These are phyloP conservation scores for Neurospora sp. DNA, from an alignment of 495 filamentous ascomycete species.

Conservation along the genomic window DNA sequence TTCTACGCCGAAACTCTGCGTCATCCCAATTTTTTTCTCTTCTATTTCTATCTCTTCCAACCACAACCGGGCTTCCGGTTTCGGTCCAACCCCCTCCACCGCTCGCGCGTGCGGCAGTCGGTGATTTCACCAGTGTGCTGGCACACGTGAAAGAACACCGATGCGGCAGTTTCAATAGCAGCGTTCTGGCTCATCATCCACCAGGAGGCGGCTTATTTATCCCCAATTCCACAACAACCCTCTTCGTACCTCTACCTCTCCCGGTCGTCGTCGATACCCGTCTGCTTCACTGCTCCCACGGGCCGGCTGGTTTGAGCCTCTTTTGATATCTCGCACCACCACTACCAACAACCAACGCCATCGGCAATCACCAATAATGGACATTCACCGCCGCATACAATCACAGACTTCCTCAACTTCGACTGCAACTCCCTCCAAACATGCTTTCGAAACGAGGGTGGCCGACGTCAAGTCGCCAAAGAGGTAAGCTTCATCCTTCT, in stretches of 20 bases:
- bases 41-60: not conserved
- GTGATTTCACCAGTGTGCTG: not conserved
- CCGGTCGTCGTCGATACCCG: not conserved
- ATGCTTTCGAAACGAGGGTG: conserved; percentile 67
- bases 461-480: conserved; percentile 84
- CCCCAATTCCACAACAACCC: not conserved
- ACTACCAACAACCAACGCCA: not conserved
- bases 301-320: not conserved
- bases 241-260: not conserved
- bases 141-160: not conserved
- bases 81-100: not conserved
- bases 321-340: not conserved
- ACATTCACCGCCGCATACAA: conserved; percentile 4
- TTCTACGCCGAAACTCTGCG: not conserved
- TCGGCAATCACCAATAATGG: not conserved
- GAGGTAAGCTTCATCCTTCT: conserved; percentile 51
- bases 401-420: conserved; percentile 55
- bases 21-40: not conserved
- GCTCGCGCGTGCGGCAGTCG: not conserved
- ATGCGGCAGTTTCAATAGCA: not conserved
- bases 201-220: not conserved
- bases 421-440: conserved; percentile 56
- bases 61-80: not conserved
- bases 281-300: not conserved
- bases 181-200: not conserved